Conservation (phyloP, 2,329 filamentous ascomycete species). For the Talaromyces albobiverticillius region DNA sequence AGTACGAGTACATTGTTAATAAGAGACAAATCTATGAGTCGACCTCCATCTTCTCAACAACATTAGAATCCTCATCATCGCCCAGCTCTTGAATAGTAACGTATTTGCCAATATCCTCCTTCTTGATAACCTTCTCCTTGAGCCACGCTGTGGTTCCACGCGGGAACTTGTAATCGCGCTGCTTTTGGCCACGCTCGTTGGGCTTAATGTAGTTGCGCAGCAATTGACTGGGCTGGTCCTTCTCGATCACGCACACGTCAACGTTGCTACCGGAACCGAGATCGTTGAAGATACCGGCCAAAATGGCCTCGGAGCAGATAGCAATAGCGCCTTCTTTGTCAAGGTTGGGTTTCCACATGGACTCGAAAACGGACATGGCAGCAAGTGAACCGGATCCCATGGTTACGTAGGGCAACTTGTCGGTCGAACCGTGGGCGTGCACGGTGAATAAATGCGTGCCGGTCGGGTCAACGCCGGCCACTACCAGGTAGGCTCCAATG, state of each 20-base stretch:
- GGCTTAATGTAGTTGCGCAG: constrained; percentile 91
- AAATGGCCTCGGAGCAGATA: constrained; percentile 80
- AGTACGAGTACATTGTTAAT: background rate
- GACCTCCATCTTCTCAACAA: constrained; percentile 65
- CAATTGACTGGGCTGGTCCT: constrained; percentile 83
- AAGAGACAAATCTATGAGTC: constrained; percentile 33
- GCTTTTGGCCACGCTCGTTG: constrained; percentile 86
- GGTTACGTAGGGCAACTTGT: constrained; percentile 98
- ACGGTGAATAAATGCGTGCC: constrained; percentile 96
- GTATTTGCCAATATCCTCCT: constrained; percentile 91
- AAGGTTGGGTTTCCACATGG: constrained; percentile 80
- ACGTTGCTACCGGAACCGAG: constrained; percentile 96
- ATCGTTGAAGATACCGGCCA: constrained; percentile 98
- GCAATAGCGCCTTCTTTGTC: constrained; percentile 77
- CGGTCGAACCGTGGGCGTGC: constrained; percentile 95
- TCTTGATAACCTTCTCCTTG: constrained; percentile 93
- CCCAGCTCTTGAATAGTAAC: constrained; percentile 85
- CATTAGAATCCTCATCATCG: constrained; percentile 60
- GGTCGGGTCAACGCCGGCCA: constrained; percentile 94
- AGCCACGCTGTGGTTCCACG: constrained; percentile 92
- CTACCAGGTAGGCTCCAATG: constrained; percentile 96
- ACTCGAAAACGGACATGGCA: constrained; percentile 98
- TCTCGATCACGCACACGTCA: constrained; percentile 91
- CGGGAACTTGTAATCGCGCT: constrained; percentile 87
- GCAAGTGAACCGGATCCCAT: constrained; percentile 97